These are phyloP conservation scores for Wallacemonas rigidus DNA, from an alignment of 208 protist genomes.

Conservation along the genomic window DNA sequence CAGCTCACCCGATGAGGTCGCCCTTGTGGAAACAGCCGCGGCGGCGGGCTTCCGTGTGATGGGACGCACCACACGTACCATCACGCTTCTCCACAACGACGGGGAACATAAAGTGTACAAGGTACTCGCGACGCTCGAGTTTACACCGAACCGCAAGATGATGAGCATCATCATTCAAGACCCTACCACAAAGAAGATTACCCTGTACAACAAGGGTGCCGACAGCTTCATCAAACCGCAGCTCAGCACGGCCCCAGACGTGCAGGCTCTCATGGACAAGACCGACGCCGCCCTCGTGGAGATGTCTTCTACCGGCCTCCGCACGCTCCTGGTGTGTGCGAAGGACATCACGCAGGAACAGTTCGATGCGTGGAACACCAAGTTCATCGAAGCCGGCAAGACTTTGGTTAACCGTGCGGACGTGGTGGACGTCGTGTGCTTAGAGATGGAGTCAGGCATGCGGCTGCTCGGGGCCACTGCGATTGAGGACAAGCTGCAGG, in stretches of 20 bases:
- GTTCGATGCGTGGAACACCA: conserved; percentile 67
- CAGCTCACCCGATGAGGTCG: conserved; percentile 93
- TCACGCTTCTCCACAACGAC: conserved; percentile 39
- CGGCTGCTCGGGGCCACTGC: conserved; percentile 92
- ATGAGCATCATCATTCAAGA: conserved; percentile 91
- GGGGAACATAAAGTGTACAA: conserved; percentile 52
- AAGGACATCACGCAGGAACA: conserved; percentile 55
- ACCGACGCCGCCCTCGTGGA: conserved; percentile 55
- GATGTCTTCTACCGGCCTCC: conserved; percentile 79
- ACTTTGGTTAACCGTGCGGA: conserved; percentile 56
- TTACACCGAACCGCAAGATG: conserved; percentile 90
- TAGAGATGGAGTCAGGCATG: conserved; percentile 91
- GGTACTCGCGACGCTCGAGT: conserved; percentile 87
- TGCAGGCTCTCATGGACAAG: conserved; percentile 50
- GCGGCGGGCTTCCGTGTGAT: conserved; percentile 67
- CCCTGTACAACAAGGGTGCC: conserved; percentile 90
- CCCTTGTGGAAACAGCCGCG: conserved; percentile 86
- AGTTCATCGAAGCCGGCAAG: conserved; percentile 62
- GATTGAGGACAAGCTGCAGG: conserved; percentile 98
- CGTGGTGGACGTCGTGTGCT: conserved; percentile 76
- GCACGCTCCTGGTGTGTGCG: conserved; percentile 87
- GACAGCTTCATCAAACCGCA: conserved; percentile 78
- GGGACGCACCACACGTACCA: conserved; percentile 56
- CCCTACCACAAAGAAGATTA: conserved; percentile 60
- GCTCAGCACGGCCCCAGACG: conserved; percentile 42